Evolutionary conservation across 192 early-diverging fungal genomes (phyloP), one percentile per base, ranked within the genome.

Genomic region (Fimicolochytrium jonesii): DNA sequence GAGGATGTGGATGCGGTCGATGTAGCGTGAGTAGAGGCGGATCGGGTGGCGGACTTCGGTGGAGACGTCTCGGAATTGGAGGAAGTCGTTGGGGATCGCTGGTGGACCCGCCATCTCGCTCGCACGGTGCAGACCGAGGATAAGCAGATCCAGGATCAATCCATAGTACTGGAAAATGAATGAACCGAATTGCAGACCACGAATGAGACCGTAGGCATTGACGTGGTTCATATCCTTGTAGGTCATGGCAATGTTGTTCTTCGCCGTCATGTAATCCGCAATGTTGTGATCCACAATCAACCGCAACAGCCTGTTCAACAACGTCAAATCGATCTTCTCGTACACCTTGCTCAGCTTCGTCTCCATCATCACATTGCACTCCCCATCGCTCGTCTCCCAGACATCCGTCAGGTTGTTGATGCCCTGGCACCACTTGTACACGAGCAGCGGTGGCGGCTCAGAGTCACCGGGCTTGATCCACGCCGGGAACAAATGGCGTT

Each of bases 141-240:
- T 85, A 53, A 99, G 75, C 28, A 99, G 74, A 73, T 99, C 97
- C 17, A 99, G 74, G 32, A 99, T 87, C 72, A 99, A 82, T 51
- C 94, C 95, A 72, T 99, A 99, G 86, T 94, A 99, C 73, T 99
- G 97, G 84, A 93, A 93, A 48, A 99, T 89, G 67, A 99, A 99
- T 26, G 90, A 90, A 32, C 91, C 90, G 61, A 99, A 99, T 73
- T 99, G 97, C 50, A 99, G 83, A 46, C 97, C 97, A 63, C 95
- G 90, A 61, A 99, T 91, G 35, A 99, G 78, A 57, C 97, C 97
- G 69, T 91, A 95, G 22, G 93, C 82, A 73, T 99, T 99, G 43
- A 95, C 90, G 71, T 99, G 97, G 75, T 91, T 92, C 97, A 99
- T 99, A 63, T 99, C 97, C 79, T 97, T 99, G 82, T 95, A 99